Evolutionary conservation across 1,284 basidiomycete genomes (phyloP).

Genomic region (Fomitopsis palustris): DNA sequence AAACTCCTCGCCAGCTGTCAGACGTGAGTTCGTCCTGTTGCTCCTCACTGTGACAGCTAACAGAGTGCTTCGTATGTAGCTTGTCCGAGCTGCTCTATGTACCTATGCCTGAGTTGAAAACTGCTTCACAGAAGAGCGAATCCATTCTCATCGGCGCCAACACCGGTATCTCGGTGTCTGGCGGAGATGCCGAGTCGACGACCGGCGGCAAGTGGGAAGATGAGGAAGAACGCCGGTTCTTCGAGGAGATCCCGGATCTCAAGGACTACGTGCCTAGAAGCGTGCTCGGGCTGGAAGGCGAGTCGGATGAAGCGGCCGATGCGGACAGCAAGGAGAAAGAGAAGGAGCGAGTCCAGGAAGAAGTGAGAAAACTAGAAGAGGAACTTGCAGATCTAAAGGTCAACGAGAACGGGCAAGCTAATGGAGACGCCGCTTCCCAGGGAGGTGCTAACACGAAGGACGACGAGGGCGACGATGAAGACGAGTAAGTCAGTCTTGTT

Average conservation of each 20-base stretch:
- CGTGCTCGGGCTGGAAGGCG: conserved; percentile 79
- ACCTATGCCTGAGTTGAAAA: conserved; percentile 79
- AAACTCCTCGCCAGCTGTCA: conserved; percentile 85
- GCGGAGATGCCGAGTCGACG: conserved; percentile 55
- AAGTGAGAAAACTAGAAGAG: conserved; percentile 67
- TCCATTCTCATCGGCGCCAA: conserved; percentile 74
- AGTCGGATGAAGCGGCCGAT: conserved; percentile 28
- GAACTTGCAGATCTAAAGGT: conserved; percentile 52
- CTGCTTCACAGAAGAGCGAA: conserved; percentile 72
- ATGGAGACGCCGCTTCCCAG: not conserved
- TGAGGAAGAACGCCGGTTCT: conserved; percentile 94
- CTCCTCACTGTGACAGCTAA: not conserved
- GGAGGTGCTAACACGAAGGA: conserved; percentile 19
- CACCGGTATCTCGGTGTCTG: conserved; percentile 33
- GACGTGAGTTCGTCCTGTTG: conserved; percentile 46
- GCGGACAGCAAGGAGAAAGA: conserved; percentile 38
- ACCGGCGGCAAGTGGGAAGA: conserved; percentile 94
- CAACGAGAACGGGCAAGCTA: conserved; percentile 24
- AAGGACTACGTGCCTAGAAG: conserved; percentile 88
- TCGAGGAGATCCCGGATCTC: conserved; percentile 90
- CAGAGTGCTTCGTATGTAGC: conserved; percentile 34
- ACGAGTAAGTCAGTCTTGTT: conserved; percentile 41
- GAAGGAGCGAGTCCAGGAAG: conserved; percentile 53
- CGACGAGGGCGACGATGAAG: conserved; percentile 37
- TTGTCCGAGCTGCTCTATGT: conserved; percentile 87